A percentile compares a stretch with the other conserved stretches of the same genome.
Evolutionary conservation across 495 filamentous ascomycete genomes (phyloP).

Genomic region (Aspergillus cristatus): DNA sequence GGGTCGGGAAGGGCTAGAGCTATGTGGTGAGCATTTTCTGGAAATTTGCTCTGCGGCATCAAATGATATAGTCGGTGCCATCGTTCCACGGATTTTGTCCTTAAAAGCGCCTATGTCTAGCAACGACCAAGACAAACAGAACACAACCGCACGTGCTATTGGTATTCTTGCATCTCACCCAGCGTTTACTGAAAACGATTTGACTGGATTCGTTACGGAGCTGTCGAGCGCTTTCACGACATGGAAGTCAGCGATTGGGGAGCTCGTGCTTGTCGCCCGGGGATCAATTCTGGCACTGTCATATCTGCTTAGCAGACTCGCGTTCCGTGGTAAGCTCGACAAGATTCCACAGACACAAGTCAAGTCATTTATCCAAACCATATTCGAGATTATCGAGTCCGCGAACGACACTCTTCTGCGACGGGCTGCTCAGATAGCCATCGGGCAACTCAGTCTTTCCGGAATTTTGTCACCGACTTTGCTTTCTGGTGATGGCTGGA

Average conservation of each 20-base stretch:
- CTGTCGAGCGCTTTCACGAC: constrained; percentile 29
- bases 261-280: constrained; percentile 48
- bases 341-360: constrained; percentile 23
- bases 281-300: constrained; percentile 50
- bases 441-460: constrained; percentile 70
- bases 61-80: constrained; percentile 34
- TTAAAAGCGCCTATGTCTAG: constrained; percentile 53
- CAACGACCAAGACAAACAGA: constrained; percentile 57
- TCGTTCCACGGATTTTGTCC: constrained; percentile 39
- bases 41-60: constrained; percentile 59
- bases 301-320: constrained; percentile 51
- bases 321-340: constrained; percentile 33
- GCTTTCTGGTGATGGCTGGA: constrained; percentile 29
- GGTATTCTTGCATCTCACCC: constrained; percentile 70
- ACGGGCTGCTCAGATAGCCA: constrained; percentile 51
- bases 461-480: constrained; percentile 38
- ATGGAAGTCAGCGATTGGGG: constrained; percentile 54
- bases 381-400: constrained; percentile 38
- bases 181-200: constrained; percentile 22
- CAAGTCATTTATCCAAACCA: constrained; percentile 26
- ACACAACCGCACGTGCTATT: constrained; percentile 56
- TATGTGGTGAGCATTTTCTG: constrained; percentile 52
- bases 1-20: constrained; percentile 36
- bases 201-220: constrained; percentile 30
- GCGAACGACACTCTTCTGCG: constrained; percentile 48